Evolutionary conservation across 2,329 filamentous ascomycete species (phyloP).

Genomic region (Nemania serpens): DNA sequence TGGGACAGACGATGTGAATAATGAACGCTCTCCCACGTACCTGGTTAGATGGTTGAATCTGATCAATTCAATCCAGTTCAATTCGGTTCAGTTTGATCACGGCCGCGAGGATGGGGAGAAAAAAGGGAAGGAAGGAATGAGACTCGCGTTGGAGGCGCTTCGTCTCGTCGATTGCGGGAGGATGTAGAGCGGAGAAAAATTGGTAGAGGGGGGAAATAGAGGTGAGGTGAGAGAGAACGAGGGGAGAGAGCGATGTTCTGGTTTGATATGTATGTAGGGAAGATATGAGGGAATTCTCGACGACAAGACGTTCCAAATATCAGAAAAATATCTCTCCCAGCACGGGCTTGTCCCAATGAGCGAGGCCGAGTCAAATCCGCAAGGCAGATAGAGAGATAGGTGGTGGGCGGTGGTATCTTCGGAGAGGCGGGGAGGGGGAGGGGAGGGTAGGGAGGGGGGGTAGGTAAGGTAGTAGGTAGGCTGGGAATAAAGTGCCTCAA

Average conservation of each 20-base stretch:
- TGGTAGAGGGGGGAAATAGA: too few species aligned
- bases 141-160: background rate
- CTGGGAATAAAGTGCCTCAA: too few species aligned
- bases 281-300: constrained; percentile 27
- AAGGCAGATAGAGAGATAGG: background rate
- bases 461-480: too few species aligned
- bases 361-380: constrained; percentile 6
- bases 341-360: constrained; percentile 11
- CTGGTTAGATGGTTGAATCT: background rate
- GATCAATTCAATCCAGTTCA: too few species aligned
- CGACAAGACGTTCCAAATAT: constrained; percentile 9
- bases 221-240: too few species aligned
- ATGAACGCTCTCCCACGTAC: constrained; percentile 7
- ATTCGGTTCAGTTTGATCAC: background rate
- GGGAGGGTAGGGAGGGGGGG: too few species aligned
- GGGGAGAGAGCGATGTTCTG: background rate
- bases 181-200: background rate
- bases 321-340: background rate
- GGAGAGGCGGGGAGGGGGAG: background rate
- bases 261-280: background rate
- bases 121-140: too few species aligned
- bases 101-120: background rate
- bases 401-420: background rate
- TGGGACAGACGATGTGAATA: too few species aligned
- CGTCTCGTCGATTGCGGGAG: background rate